phyloP scores from a whole-genome alignment of 1,284 basidiomycete genomes.

The Apiotrichum siamense region DNA sequence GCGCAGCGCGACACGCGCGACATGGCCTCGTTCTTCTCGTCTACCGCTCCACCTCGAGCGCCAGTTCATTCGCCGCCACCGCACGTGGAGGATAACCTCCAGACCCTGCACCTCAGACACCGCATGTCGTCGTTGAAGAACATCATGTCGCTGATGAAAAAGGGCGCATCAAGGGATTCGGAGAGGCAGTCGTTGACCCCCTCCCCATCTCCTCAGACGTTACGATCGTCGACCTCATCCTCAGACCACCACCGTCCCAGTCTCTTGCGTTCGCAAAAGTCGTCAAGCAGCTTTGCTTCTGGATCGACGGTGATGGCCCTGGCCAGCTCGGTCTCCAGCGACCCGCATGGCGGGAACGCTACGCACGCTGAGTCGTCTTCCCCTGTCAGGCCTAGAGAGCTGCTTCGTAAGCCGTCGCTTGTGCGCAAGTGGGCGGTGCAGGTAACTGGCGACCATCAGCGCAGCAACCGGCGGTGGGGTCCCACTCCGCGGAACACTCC shows the following conservation, averaged over 20 bases:
- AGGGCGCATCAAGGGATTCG: neutral
- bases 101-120: neutral
- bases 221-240: neutral
- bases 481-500: neutral
- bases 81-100: neutral
- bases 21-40: constrained; percentile 38
- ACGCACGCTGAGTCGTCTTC: neutral
- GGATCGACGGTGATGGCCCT: constrained; percentile 3
- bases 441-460: neutral
- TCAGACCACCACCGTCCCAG: neutral
- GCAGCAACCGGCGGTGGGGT: neutral
- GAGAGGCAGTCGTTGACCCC: neutral
- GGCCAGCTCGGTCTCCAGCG: neutral
- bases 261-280: constrained; percentile 6
- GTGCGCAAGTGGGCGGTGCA: constrained; percentile 18
- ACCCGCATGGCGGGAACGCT: neutral
- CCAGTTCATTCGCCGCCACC: neutral
- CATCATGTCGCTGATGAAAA: constrained; percentile 11
- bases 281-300: constrained; percentile 8
- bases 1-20: constrained; percentile 26
- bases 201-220: neutral
- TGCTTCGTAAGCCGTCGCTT: constrained; percentile 13
- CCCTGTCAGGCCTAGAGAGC: constrained; percentile 1
- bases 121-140: constrained; percentile 3
- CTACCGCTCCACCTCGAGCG: constrained; percentile 20